These are phyloP conservation scores for Clarireedia monteithiana DNA, from an alignment of 2,329 filamentous ascomycete species.

Conservation along the genomic window DNA sequence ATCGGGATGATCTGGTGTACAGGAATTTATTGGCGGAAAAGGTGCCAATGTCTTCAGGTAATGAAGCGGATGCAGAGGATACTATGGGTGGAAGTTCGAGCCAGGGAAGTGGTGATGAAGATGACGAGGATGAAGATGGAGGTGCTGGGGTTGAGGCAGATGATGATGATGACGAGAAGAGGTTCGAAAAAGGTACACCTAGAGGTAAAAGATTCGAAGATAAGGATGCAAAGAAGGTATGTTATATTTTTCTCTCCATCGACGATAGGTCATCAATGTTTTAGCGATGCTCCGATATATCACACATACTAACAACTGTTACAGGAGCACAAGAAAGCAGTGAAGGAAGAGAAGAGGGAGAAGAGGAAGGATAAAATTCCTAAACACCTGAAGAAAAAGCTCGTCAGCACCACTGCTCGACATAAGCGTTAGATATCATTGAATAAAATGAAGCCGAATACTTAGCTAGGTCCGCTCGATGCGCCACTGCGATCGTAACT, in stretches of 20 bases:
- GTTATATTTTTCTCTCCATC: conserved; percentile 1
- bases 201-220: conserved; percentile 82
- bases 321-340: conserved; percentile 70
- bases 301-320: not conserved
- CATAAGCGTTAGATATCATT: conserved; percentile 24
- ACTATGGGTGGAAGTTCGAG: conserved; percentile 34
- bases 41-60: conserved; percentile 35
- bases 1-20: conserved; percentile 75
- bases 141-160: conserved; percentile 21
- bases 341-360: conserved; percentile 94
- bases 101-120: conserved; percentile 27
- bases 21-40: conserved; percentile 65
- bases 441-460: no score
- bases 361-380: conserved; percentile 93
- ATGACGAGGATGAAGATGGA: conserved; percentile 33
- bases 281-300: not conserved
- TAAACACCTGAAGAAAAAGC: conserved; percentile 88
- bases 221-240: conserved; percentile 77
- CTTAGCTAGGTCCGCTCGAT: no score
- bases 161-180: conserved; percentile 40
- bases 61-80: conserved; percentile 34
- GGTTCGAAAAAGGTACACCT: conserved; percentile 59
- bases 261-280: not conserved
- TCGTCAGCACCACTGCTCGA: conserved; percentile 48
- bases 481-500: no score